Percentiles rank a stretch among this genome's conserved stretches.
Conservation (phyloP, 768 basidiomycete genomes). For the Mrakia gelida region DNA sequence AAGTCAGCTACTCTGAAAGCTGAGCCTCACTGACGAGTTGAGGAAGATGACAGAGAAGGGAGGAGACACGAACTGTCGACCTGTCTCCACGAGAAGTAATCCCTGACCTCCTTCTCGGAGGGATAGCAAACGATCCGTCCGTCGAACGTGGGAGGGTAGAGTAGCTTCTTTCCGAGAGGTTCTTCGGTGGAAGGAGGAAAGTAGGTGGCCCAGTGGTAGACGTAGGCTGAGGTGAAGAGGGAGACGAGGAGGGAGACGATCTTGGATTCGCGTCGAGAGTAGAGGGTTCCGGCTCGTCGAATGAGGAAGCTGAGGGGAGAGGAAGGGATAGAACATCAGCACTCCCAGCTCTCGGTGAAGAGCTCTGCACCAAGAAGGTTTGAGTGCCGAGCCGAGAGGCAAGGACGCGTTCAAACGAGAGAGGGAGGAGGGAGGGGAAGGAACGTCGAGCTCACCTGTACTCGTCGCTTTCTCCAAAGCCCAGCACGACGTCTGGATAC, state of each 20-base stretch:
- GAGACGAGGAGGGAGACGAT: conserved; percentile 78
- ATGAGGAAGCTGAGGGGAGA: conserved; percentile 70
- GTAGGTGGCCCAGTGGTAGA: conserved; percentile 75
- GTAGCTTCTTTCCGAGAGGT: conserved; percentile 43
- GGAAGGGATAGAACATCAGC: too few species aligned
- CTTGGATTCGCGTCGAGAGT: conserved; percentile 79
- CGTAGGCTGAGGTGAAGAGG: conserved; percentile 83
- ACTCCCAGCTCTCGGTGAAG: too few species aligned
- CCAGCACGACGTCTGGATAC: conserved; percentile 76
- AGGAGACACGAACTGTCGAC: conserved; percentile 88
- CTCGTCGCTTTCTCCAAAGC: conserved; percentile 95
- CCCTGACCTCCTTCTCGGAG: conserved; percentile 61
- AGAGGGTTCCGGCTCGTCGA: conserved; percentile 65
- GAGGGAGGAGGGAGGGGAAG: not conserved
- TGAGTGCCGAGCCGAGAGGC: not conserved
- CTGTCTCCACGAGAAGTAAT: conserved; percentile 96
- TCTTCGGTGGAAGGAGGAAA: conserved; percentile 53
- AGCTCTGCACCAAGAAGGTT: too few species aligned
- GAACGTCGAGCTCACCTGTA: conserved; percentile 46
- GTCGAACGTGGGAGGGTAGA: conserved; percentile 89
- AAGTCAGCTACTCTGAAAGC: too few species aligned
- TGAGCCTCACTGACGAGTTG: too few species aligned
- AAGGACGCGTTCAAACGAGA: not conserved
- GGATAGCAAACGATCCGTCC: conserved; percentile 83
- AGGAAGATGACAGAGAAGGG: too few species aligned